Percentiles rank a stretch among this genome's conserved stretches.
Conservation (phyloP, 257 asterid species). For the Jacaranda copaia region DNA sequence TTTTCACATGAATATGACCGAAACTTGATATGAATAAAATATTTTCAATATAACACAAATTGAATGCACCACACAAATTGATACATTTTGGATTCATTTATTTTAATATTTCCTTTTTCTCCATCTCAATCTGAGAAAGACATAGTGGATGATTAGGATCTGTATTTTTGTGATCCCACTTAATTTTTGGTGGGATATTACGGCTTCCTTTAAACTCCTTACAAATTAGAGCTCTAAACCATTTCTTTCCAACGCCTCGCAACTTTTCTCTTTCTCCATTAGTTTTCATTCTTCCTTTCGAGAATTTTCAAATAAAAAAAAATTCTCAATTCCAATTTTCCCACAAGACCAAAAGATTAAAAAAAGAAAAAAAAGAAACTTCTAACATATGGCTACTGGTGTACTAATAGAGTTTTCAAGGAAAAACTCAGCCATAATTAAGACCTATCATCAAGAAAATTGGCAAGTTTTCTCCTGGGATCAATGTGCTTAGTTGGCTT, state of each 20-base stretch:
- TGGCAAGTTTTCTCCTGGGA: conserved; percentile 41
- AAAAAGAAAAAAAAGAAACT: neutral
- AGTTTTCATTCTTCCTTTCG: neutral
- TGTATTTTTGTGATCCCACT: too few relatives aligned
- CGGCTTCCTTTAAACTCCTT: neutral
- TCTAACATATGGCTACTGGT: neutral
- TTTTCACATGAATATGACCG: too few relatives aligned
- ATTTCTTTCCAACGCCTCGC: neutral
- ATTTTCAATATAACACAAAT: neutral
- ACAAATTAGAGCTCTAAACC: conserved; percentile 22
- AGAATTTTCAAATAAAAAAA: neutral
- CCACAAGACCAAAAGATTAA: too few relatives aligned
- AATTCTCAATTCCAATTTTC: neutral
- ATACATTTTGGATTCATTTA: neutral
- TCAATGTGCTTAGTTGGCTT: conserved; percentile 46
- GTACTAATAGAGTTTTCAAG: neutral
- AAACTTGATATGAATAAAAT: neutral
- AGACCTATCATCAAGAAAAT: conserved; percentile 25
- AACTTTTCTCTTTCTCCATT: neutral
- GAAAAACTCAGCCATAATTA: neutral
- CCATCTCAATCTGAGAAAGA: too few relatives aligned
- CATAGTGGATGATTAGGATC: too few relatives aligned
- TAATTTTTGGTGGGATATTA: neutral
- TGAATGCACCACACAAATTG: neutral
- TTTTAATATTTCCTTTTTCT: neutral